Evolutionary conservation across 2,329 filamentous ascomycete genomes (phyloP).

Genomic region (Aotearoamyces nothofagi): DNA sequence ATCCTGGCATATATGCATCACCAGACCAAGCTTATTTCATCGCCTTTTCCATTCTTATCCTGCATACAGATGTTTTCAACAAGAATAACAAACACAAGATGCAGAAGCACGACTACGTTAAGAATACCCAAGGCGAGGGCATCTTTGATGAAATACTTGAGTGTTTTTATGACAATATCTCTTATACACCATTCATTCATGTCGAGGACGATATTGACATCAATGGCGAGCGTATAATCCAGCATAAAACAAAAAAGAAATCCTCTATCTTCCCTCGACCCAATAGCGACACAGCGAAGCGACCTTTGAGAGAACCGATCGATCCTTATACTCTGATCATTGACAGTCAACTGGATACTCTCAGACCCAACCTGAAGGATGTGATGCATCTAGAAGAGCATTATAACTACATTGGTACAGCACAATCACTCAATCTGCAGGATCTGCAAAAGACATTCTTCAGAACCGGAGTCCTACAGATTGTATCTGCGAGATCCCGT

Average conservation of each 20-base stretch:
- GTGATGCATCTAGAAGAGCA: constrained; percentile 84
- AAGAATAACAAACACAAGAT: constrained; percentile 99
- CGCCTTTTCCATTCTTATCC: constrained; percentile 86
- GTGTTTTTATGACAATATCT: constrained; percentile 97
- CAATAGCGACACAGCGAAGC: constrained; percentile 47
- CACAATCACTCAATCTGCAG: constrained; percentile 59
- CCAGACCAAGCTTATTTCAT: constrained; percentile 97
- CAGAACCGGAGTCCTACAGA: constrained; percentile 82
- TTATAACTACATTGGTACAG: constrained; percentile 74
- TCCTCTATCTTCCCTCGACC: constrained; percentile 47
- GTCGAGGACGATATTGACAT: constrained; percentile 84
- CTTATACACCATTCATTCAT: constrained; percentile 95
- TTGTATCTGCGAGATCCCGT: constrained; percentile 82
- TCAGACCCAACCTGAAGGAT: constrained; percentile 81
- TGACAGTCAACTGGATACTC: constrained; percentile 68
- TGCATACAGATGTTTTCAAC: constrained; percentile 99
- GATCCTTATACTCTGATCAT: constrained; percentile 93
- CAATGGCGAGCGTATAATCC: constrained; percentile 56
- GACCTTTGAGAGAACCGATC: constrained; percentile 65
- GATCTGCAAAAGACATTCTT: constrained; percentile 81
- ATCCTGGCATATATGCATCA: constrained; percentile 83
- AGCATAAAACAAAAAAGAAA: constrained; percentile 57
- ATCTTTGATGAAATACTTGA: constrained; percentile 88
- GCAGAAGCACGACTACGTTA: constrained; percentile 90
- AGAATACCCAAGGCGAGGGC: constrained; percentile 82